Conservation (phyloP, 2,329 filamentous ascomycete genomes). For the Sclerotinia trifoliorum region DNA sequence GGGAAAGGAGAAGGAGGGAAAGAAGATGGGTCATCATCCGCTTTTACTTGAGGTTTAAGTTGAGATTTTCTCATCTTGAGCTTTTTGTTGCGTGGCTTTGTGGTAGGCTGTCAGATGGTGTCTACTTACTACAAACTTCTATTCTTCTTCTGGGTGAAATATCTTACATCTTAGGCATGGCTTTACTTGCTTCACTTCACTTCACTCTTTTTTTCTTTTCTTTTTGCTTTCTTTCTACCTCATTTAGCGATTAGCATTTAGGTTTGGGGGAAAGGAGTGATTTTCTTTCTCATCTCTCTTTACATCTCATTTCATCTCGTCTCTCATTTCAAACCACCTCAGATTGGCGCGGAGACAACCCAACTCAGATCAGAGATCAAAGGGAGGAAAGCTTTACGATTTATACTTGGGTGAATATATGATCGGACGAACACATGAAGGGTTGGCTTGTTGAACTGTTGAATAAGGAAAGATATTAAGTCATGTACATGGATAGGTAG, state of each 20-base stretch:
- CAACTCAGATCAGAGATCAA: too few species aligned
- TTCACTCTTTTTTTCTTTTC: too few species aligned
- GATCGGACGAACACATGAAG: too few species aligned
- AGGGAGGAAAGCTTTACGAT: not conserved
- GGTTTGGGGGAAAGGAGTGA: not conserved
- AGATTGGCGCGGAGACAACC: not conserved
- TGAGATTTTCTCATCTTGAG: not conserved
- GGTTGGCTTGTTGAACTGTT: too few species aligned
- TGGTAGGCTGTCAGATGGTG: too few species aligned
- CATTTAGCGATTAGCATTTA: not conserved
- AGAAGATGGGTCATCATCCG: constrained; percentile 22
- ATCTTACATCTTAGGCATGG: too few species aligned
- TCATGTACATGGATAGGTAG: too few species aligned
- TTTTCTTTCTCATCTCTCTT: not conserved
- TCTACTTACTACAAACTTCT: too few species aligned
- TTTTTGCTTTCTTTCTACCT: not conserved
- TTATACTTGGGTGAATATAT: not conserved
- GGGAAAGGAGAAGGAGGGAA: constrained; percentile 17
- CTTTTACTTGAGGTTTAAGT: constrained; percentile 6
- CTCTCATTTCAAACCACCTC: not conserved
- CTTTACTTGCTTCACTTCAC: too few species aligned
- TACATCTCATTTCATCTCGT: not conserved
- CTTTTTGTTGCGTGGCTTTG: not conserved
- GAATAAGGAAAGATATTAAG: too few species aligned
- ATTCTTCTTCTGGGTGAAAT: too few species aligned